Base-by-base conservation (phyloP, 2,329 filamentous ascomycete genomes). In the Truncatella angustata region DNA sequence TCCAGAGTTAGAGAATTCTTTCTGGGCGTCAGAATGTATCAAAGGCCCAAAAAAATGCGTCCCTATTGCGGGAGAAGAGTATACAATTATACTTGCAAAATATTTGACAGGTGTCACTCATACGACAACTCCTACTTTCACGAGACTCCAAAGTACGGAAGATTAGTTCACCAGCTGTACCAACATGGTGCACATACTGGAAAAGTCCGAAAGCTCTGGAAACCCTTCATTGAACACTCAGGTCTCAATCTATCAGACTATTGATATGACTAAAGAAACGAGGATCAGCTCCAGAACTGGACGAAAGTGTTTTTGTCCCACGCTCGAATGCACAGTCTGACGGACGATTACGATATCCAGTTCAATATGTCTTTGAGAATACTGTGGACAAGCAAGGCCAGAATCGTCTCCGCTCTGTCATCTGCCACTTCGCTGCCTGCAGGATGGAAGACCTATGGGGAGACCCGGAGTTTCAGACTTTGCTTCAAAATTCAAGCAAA, bases 301-400 rank as follows among this genome's bases (percentile, higher is more conserved):
- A 52, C 55, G 10, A 51, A 62, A 30, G 66, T 72, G 10, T 65
- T 75, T 40, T 59, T 74, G 5, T 64, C 60, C n/a, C 70, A 73
- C 54, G 71, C 68, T 1, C 62, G 60, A 20, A 55, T 75, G 4
- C 74, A 72, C 40, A 60, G 69, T 2, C 61, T 76, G 16, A 68
- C 72, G 1, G 70, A 77, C 51, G 69, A 63, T 47, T 73, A 73
- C 55, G 59, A 64, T 28, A 70, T 52, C 54, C 4, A 7, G 24
- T 44, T 1, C 21, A 44, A 4, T 44, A 44, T n/a, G 24, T 44
- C 5, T 44, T 18, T n/a, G 7, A 7, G 23, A 44, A 44, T n/a
- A 26, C 40, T 1, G 21, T n/a, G 21, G 40, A 44, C 21, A 7
- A 18, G 12, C n/a, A 18, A 7, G 12, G 14, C 2, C 4, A 2